These are phyloP conservation scores for Ceratobasidium sp. DNA, from an alignment of 1,284 basidiomycete genomes.

Conservation along the genomic window DNA sequence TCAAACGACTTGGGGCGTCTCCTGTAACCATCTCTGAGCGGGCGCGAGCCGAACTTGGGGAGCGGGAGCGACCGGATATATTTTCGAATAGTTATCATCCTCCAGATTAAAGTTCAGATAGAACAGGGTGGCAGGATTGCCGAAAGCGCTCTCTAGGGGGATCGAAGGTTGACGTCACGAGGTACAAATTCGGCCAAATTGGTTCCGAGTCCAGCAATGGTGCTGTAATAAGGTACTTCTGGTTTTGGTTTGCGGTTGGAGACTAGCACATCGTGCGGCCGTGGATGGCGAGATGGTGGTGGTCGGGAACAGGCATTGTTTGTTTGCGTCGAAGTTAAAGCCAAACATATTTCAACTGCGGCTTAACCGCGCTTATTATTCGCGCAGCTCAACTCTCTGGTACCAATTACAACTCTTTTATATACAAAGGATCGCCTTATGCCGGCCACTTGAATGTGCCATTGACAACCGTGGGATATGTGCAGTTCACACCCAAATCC, in stretches of 20 bases:
- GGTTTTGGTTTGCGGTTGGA: background rate
- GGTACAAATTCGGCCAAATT: slow-evolving; percentile 14
- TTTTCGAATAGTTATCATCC: slow-evolving; percentile 36
- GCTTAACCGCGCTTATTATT: background rate
- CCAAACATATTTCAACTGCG: background rate
- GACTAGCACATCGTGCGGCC: background rate
- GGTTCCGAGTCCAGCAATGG: background rate
- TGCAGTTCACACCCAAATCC: slow-evolving; percentile 44
- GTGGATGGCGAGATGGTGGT: background rate
- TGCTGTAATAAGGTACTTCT: background rate
- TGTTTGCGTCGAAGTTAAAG: background rate
- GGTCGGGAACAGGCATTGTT: background rate
- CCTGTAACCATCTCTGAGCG: slow-evolving; percentile 31
- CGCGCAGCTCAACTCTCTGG: background rate
- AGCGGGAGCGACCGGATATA: slow-evolving; percentile 27
- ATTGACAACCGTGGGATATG: slow-evolving; percentile 40
- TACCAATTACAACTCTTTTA: background rate
- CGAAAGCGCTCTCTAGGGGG: background rate
- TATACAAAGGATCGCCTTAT: background rate
- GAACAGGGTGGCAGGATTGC: background rate
- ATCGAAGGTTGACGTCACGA: slow-evolving; percentile 9
- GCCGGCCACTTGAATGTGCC: slow-evolving; percentile 45
- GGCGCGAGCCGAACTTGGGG: slow-evolving; percentile 29
- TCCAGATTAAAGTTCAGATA: background rate
- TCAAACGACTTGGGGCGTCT: slow-evolving; percentile 31